Base-by-base conservation (phyloP, 768 basidiomycete species). In the Pleurotus ostreatus region DNA sequence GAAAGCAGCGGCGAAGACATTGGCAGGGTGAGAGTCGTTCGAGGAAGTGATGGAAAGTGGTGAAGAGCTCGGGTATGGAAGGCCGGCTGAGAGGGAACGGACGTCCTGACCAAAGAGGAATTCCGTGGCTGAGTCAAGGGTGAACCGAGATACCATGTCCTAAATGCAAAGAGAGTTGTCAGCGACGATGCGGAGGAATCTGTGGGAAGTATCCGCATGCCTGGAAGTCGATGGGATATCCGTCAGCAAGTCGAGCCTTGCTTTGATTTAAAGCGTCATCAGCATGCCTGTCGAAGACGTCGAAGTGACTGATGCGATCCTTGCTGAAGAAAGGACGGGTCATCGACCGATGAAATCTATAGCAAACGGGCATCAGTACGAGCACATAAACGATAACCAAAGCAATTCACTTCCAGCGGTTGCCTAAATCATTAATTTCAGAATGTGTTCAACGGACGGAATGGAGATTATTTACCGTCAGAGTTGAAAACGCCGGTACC, bases 61-160 rank as follows among this genome's bases (percentile, higher is more conserved):
- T 47, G 60, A 71, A 60, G 38, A 71, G 66, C 23, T 63, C 1
- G 83, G 82, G 55, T 82, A 84, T 2, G 78, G 78, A 5, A 86
- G 66, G 3, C 76, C 78, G 1, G 75, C 76, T 0, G 71, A 70
- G 34, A 85, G 75, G 5, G 76, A 79, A 55, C 75, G 62, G 8
- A 85, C 79, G 60, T 77, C 75, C 34, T 72, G 70, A 5, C 79
- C 80, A 58, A 86, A 84, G 18, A 87, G 74, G 60, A 82, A 85
- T 52, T 83, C 79, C 0, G 83, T 80, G 2, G 83, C 83, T 1
- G 82, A 79, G 68, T 87, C 86, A 13, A 87, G 70, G 0, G 85
- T 85, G 65, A 86, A 85, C 1, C 78, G 72, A 1, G 70, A 69
- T 7, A 70, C 74, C 30, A 78, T 59, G 59, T 80, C 78, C 74